Conservation (phyloP, 495 filamentous ascomycete genomes). For the Penicillium mononematosum region DNA sequence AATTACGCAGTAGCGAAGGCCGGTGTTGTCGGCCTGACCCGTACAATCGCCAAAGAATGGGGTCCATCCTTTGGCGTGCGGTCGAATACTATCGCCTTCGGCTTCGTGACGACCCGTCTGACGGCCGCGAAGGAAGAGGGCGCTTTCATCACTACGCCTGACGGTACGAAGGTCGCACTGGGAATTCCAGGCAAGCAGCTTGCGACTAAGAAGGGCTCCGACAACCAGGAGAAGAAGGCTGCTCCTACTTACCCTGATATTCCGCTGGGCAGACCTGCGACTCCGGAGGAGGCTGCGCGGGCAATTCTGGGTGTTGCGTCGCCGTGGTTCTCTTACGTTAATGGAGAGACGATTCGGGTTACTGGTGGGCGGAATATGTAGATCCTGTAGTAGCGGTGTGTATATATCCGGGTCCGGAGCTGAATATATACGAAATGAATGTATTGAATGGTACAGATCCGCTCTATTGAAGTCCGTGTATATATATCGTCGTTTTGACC, state of each 20-base stretch:
- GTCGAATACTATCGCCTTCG: conserved; percentile 81
- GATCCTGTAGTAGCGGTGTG: not conserved
- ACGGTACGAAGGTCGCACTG: conserved; percentile 72
- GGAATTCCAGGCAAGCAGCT: conserved; percentile 68
- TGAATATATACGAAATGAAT: not conserved
- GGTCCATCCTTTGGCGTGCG: conserved; percentile 80
- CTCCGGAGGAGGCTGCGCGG: conserved; percentile 74
- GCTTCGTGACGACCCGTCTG: conserved; percentile 72
- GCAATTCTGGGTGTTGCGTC: conserved; percentile 77
- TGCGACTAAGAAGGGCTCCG: conserved; percentile 35
- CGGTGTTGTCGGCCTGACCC: conserved; percentile 73
- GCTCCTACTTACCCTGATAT: conserved; percentile 58
- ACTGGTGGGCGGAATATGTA: conserved; percentile 84
- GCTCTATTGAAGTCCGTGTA: not conserved
- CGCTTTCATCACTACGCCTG: conserved; percentile 69
- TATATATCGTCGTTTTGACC: not conserved
- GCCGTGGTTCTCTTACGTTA: conserved; percentile 77
- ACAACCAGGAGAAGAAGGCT: conserved; percentile 30
- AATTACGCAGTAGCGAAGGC: conserved; percentile 86
- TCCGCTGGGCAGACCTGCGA: conserved; percentile 71
- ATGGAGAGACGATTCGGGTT: conserved; percentile 79
- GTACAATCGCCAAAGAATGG: conserved; percentile 92
- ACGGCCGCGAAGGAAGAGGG: conserved; percentile 80
- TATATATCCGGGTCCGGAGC: not conserved
- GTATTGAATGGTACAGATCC: not conserved